Percentiles rank a stretch among this genome's conserved stretches.
Conservation (phyloP, 441 rosid species). For the Gossypium schwendimanii region DNA sequence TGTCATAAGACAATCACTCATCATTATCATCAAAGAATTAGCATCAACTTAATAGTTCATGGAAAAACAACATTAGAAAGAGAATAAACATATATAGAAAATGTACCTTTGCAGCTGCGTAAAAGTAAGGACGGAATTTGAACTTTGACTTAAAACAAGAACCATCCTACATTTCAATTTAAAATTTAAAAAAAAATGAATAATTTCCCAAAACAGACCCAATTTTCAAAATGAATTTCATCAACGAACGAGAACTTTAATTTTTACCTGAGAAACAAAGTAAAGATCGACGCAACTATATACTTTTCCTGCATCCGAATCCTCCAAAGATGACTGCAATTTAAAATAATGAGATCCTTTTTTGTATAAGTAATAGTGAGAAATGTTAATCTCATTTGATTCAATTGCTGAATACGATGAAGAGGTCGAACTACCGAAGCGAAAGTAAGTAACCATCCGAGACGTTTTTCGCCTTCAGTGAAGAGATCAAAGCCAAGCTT, state of each 20-base stretch:
- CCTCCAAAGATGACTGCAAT: conserved; percentile 83
- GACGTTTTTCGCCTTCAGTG: conserved; percentile 87
- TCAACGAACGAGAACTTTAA: conserved; percentile 15
- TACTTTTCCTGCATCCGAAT: conserved; percentile 54
- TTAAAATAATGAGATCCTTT: neutral
- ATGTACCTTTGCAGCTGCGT: conserved; percentile 71
- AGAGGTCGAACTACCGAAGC: conserved; percentile 52
- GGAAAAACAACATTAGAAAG: conserved; percentile 11
- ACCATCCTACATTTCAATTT: conserved; percentile 57
- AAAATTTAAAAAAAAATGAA: neutral
- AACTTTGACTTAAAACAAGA: conserved; percentile 79
- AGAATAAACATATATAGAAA: conserved; percentile 9
- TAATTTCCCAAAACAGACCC: neutral
- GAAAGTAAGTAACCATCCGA: conserved; percentile 86
- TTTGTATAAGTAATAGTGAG: neutral
- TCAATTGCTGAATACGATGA: neutral
- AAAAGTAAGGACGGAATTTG: conserved; percentile 91
- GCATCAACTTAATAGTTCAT: neutral
- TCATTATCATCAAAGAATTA: conserved; percentile 3
- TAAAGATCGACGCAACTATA: conserved; percentile 84
- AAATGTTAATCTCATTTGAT: neutral
- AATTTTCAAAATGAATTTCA: neutral
- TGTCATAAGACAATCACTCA: conserved; percentile 22
- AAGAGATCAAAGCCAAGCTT: conserved; percentile 83
- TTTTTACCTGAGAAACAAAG: conserved; percentile 75